Evolutionary conservation across 805 yeast genomes (phyloP), one percentile per base, ranked within the genome.

Genomic region (Kazachstania africana): DNA sequence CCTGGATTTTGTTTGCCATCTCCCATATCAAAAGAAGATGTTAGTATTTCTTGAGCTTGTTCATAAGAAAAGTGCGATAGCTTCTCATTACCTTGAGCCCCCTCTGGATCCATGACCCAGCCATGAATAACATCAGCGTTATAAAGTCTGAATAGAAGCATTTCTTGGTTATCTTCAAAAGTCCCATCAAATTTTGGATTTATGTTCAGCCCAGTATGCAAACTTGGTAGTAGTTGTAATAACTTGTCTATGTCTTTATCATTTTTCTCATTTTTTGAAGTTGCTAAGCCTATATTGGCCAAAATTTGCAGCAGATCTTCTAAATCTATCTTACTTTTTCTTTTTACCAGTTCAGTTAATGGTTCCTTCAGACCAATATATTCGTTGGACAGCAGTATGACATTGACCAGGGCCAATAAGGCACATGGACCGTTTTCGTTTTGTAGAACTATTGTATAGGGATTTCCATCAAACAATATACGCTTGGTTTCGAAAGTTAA

Each of bases 341-440:
- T 13, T 6, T 23, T n/a, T 9, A 8, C 25, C 6, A 23, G 13
- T 8, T 19, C 22, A 6, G 6, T 15, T 17, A 34, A 13, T 8
- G 26, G 8, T 16, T 23, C 23, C 13, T 12, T 13, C 12, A 29
- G 13, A 16, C 24, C 18, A 13, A 28, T 16, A 6, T 24, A n/a
- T 8, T 24, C 17, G 6, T 6, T 15, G 5, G 70, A 57, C n/a
- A 84, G 54, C 3, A 82, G 49, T 12, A 85, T 50, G 0, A 82
- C 66, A 49, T 85, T 85, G 29, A 74, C 68, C 26, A 85, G 57
- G 0, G 95, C 85, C 8, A 87, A 66, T 26, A 85, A 55, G 2
- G 94, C 93, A 49, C 96, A 85, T 0, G 95, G 95, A 0, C 96
- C 96, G 47, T 85, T 87, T 32, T 59, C 64, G 39, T 82, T 81